Evolutionary conservation across 768 basidiomycete genomes (phyloP), one percentile per base, ranked within the genome.

Genomic region (Auriscalpium microsporum): DNA sequence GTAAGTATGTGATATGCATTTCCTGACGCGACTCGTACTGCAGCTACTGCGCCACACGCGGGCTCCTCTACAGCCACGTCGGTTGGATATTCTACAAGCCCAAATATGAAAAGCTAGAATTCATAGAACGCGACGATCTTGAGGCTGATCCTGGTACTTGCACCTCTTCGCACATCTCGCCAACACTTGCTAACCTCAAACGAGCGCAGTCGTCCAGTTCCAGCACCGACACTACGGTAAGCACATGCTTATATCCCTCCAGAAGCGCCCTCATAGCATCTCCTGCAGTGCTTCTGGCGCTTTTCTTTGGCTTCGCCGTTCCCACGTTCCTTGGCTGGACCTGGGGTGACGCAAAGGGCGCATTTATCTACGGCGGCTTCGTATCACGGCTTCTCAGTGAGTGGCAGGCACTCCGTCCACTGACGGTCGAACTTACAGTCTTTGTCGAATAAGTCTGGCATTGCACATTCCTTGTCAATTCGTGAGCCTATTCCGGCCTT

Each of bases 21-120:
- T 49, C 40, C 21, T 40, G 11, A 19, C 46, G 14, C 45, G 56
- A 13, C 50, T 11, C 54, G 23, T 14, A 34, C 10, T 21, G 1
- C 52, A 85, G 84, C 4, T 92, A 92, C 64, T 75, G 84, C 16
- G 90, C 88, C 0, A 85, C 86, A 0, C 74, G 77, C 28, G 89
- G 90, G 0, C 68, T 92, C 2, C 75, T 86, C 51, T 89, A 80
- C 64, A 85, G 87, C 7, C 89, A 90, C 61, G 80, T 90, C 74
- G 90, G 89, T 1, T 92, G 90, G 89, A 90, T 90, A 62, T 90
- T 91, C 67, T 82, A 74, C 72, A 87, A 88, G 66, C 81, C 86
- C 1, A 76, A 63, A 1, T 90, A 90, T 63, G 72, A 77, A 33
- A 73, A 79, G 19, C 71, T 90, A 72, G 72, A 75, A 42, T 66